These are phyloP conservation scores for Amanita jacksonii DNA, from an alignment of 768 basidiomycete species.

Conservation along the genomic window DNA sequence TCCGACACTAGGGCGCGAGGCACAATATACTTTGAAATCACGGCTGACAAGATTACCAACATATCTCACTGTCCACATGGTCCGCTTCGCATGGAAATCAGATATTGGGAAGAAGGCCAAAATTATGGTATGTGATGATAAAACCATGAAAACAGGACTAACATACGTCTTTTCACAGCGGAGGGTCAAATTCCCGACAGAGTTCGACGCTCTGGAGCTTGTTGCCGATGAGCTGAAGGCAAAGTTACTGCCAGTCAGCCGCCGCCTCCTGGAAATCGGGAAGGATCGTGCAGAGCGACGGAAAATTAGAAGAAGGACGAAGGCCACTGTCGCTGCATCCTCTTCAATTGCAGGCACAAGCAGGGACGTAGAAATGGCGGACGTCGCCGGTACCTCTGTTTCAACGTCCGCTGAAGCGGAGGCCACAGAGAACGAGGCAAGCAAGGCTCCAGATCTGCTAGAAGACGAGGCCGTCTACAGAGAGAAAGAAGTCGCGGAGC, in stretches of 20 bases:
- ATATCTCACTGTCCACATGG: slow-evolving; percentile 89
- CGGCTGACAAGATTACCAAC: slow-evolving; percentile 77
- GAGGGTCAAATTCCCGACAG: slow-evolving; percentile 87
- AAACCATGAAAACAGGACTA: background rate
- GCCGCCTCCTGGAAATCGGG: slow-evolving; percentile 69
- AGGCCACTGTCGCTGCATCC: slow-evolving; percentile 26
- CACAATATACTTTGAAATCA: slow-evolving; percentile 71
- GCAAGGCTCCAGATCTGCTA: slow-evolving; percentile 35
- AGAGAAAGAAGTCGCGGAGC: slow-evolving; percentile 51
- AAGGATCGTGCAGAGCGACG: slow-evolving; percentile 77
- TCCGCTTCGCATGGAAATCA: slow-evolving; percentile 89
- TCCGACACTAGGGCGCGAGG: slow-evolving; percentile 68
- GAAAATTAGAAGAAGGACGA: slow-evolving; percentile 73
- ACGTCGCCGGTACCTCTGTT: slow-evolving; percentile 13
- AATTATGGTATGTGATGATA: slow-evolving; percentile 63
- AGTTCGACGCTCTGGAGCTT: slow-evolving; percentile 80
- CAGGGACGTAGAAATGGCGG: slow-evolving; percentile 14
- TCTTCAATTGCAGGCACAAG: slow-evolving; percentile 15
- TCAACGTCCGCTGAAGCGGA: slow-evolving; percentile 14
- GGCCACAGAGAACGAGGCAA: slow-evolving; percentile 17
- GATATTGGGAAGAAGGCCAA: slow-evolving; percentile 93
- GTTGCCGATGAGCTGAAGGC: slow-evolving; percentile 69
- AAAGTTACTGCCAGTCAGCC: slow-evolving; percentile 62
- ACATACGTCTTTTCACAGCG: slow-evolving; percentile 34
- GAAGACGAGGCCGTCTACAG: slow-evolving; percentile 61